A percentile compares a stretch with the other conserved stretches of the same genome.
phyloP scores from a whole-genome alignment of 176 grass and related monocot species.

The Calamus simplicifolius region DNA sequence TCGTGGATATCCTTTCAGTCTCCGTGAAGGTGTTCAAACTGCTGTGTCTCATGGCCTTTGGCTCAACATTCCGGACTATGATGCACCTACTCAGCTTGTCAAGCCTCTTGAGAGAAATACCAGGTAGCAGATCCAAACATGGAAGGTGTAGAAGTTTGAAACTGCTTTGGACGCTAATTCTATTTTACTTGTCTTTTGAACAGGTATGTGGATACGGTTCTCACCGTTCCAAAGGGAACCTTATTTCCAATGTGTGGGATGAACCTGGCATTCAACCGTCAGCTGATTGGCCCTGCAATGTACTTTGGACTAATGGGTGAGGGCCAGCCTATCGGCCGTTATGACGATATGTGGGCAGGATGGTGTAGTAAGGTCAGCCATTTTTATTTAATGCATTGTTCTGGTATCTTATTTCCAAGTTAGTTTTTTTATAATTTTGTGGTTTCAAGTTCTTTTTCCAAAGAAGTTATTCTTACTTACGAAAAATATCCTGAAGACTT shows the following conservation, averaged over 20 bases:
- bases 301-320: conserved; percentile 80
- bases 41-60: conserved; percentile 83
- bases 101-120: conserved; percentile 83
- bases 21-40: conserved; percentile 62
- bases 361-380: conserved; percentile 55
- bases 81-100: conserved; percentile 86
- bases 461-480: no score
- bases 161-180: neutral
- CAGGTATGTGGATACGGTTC: conserved; percentile 75
- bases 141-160: no score
- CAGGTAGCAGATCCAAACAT: conserved; percentile 28
- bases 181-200: neutral
- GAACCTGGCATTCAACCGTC: conserved; percentile 59
- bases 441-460: no score
- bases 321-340: conserved; percentile 43
- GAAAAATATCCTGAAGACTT: no score
- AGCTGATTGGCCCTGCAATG: conserved; percentile 66
- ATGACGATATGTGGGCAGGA: conserved; percentile 83
- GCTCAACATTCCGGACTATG: conserved; percentile 96
- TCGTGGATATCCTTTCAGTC: conserved; percentile 85
- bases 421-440: no score
- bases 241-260: conserved; percentile 72
- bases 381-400: neutral
- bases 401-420: no score
- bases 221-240: conserved; percentile 64